Evolutionary conservation across 1,284 basidiomycete genomes (phyloP).

Genomic region (Termitomyces sp.): DNA sequence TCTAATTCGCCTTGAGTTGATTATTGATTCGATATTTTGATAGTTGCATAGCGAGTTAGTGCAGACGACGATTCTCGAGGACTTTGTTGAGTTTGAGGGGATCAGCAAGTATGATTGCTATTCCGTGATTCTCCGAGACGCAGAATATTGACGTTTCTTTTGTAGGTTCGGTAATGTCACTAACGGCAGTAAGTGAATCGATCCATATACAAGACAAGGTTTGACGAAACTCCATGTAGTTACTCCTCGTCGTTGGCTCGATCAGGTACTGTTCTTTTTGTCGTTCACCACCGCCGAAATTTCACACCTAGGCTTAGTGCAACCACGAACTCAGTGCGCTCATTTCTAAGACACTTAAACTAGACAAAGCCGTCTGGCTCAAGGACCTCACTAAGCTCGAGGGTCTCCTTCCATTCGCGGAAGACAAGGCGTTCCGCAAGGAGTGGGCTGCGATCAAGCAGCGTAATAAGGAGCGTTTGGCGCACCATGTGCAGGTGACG

Average conservation of each 20-base stretch:
- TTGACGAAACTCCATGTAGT: slow-evolving; percentile 35
- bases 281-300: neutral
- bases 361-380: slow-evolving; percentile 74
- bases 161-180: slow-evolving; percentile 74
- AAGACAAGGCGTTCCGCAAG: slow-evolving; percentile 69
- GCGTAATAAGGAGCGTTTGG: slow-evolving; percentile 81
- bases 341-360: slow-evolving; percentile 75
- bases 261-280: slow-evolving; percentile 42
- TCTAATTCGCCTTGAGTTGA: too few species aligned
- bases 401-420: slow-evolving; percentile 59
- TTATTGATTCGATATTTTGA: neutral
- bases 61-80: slow-evolving; percentile 78
- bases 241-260: slow-evolving; percentile 84
- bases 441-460: slow-evolving; percentile 84
- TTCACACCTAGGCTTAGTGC: slow-evolving; percentile 43
- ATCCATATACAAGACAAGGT: neutral
- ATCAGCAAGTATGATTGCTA: slow-evolving; percentile 59
- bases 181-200: slow-evolving; percentile 66
- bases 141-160: slow-evolving; percentile 1
- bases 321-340: slow-evolving; percentile 82
- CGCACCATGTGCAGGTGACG: slow-evolving; percentile 70
- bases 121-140: neutral
- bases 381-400: slow-evolving; percentile 73
- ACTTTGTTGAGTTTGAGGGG: slow-evolving; percentile 86
- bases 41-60: slow-evolving; percentile 74